Conservation (phyloP, 192 early-diverging fungal genomes). For the Backusella westeae region DNA sequence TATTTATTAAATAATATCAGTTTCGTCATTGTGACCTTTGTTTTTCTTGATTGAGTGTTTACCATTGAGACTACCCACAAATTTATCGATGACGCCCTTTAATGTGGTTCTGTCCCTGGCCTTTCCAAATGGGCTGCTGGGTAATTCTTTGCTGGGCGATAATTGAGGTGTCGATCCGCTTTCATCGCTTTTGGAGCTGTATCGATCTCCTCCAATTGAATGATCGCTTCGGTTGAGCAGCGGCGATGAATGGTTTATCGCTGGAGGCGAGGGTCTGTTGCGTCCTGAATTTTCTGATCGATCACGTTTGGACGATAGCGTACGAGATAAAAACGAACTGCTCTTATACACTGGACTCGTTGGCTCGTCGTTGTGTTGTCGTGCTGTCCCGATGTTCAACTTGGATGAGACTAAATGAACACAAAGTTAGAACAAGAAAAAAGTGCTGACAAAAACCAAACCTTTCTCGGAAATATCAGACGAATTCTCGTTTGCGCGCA, state of each 20-base stretch:
- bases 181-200: background rate
- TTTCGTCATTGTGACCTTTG: background rate
- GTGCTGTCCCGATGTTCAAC: background rate
- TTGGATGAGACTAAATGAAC: background rate
- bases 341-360: background rate
- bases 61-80: constrained; percentile 50
- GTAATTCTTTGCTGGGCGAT: constrained; percentile 14
- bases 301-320: constrained; percentile 22
- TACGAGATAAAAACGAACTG: constrained; percentile 28
- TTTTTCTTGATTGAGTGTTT: constrained; percentile 7
- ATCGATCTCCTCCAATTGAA: background rate
- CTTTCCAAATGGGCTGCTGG: constrained; percentile 1
- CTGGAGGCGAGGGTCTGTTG: constrained; percentile 17
- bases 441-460: background rate
- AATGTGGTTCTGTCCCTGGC: constrained; percentile 42
- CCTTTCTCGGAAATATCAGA: constrained; percentile 18
- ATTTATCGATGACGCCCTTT: constrained; percentile 54
- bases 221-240: background rate
- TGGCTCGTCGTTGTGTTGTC: background rate
- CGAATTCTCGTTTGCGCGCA: constrained; percentile 1
- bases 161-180: background rate
- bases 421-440: background rate
- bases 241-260: background rate
- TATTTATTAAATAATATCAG: background rate
- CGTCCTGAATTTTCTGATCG: constrained; percentile 18